Evolutionary conservation across 2,329 filamentous ascomycete genomes (phyloP), one percentile per base, ranked within the genome.

Genomic region (Hymenoscyphus scutula): DNA sequence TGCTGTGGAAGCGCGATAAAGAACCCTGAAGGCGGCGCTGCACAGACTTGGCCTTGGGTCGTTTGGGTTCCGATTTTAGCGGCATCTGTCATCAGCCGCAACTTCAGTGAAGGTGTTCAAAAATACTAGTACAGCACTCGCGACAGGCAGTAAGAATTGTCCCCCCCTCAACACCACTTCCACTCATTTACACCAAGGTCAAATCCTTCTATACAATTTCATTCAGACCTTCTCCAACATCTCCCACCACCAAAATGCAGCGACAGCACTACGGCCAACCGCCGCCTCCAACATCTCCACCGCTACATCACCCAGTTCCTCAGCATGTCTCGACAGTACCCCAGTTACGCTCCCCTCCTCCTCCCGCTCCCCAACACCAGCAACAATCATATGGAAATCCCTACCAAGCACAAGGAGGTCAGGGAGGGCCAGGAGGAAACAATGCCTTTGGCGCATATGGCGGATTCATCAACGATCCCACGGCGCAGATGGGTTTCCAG

Each of bases 261-360:
- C 90, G 92, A 76, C 83, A 89, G 75, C 82, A 86, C 60, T 97
- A 95, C 80, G 86, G 87, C 77, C 90, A 93, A 74, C 81, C 84
- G 68, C 62, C 71, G 17, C 86, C 85, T 32, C 86, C 87, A 64
- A 85, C 88, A 71, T 97, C 92, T 74, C 94, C 93, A 75, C 93
- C 94, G 69, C 87, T 98, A 71, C 95, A 98, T 78, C 95, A 98
- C 76, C 95, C 95, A 63, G 92, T 98, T 63, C 95, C 95, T 66
- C 95, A 99, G 78, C 95, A 99, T 82, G 94, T 98, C 73, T 98
- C 95, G 74, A 96, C 93, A 63, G 95, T 99, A 57, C 95, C 95
- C 53, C 95, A 98, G 80, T 87, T 99, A 76, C 89, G 96, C 77
- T 98, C 95, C 63, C 95, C 95, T 65, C 94, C 91, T 63, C 90